Evolutionary conservation across 2,329 filamentous ascomycete genomes (phyloP).

Genomic region (Emergomyces pasteurianus): DNA sequence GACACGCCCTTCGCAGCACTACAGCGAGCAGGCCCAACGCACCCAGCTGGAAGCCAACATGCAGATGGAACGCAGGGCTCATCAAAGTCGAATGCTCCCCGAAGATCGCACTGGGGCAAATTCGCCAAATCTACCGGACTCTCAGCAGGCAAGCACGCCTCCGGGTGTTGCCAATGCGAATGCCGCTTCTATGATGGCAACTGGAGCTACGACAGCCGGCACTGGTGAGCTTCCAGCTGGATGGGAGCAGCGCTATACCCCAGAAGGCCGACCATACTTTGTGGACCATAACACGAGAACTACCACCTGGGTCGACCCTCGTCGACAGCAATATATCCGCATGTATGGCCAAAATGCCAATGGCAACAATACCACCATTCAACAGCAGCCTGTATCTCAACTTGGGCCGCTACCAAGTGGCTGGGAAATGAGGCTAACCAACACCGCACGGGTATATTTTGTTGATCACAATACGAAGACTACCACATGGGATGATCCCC

Average conservation of each 20-base stretch:
- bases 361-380: slow-evolving; percentile 67
- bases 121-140: slow-evolving; percentile 62
- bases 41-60: slow-evolving; percentile 80
- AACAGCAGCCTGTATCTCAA: slow-evolving; percentile 95
- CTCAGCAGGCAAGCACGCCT: slow-evolving; percentile 31
- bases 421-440: slow-evolving; percentile 99
- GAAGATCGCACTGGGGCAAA: slow-evolving; percentile 90
- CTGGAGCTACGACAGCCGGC: slow-evolving; percentile 84
- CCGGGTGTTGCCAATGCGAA: slow-evolving; percentile 38
- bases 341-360: slow-evolving; percentile 88
- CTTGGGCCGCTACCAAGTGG: slow-evolving; percentile 89
- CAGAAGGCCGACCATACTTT: slow-evolving; percentile 90
- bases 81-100: slow-evolving; percentile 89
- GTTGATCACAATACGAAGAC: slow-evolving; percentile 99
- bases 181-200: slow-evolving; percentile 79
- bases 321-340: slow-evolving; percentile 92
- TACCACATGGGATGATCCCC: slow-evolving; percentile 96
- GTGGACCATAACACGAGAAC: slow-evolving; percentile 97
- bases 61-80: slow-evolving; percentile 80
- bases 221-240: slow-evolving; percentile 88
- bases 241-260: slow-evolving; percentile 94
- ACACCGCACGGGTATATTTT: slow-evolving; percentile 95
- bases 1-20: slow-evolving; percentile 74
- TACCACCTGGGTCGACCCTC: slow-evolving; percentile 95
- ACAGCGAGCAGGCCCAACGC: slow-evolving; percentile 63